phyloP scores from a whole-genome alignment of 306 rosid genomes.

The Lablab purpureus region DNA sequence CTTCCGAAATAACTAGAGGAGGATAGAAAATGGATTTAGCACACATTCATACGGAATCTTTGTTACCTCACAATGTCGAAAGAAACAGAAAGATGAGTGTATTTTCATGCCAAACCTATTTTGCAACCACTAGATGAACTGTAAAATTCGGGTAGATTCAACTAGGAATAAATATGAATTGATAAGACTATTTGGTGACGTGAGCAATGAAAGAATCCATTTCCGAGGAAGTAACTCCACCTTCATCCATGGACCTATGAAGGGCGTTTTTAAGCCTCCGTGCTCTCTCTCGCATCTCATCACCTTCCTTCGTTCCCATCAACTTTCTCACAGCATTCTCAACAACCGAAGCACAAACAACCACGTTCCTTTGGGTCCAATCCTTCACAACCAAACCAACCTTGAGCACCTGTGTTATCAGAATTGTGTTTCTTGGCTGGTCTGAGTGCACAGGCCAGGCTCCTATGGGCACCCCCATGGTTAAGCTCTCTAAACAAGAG shows the following conservation, averaged over 20 bases:
- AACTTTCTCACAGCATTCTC: background rate
- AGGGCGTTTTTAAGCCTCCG: background rate
- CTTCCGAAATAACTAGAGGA: background rate
- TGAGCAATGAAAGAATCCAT: background rate
- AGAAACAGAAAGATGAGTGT: background rate
- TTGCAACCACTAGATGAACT: background rate
- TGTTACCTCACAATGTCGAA: background rate
- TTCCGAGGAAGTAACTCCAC: background rate
- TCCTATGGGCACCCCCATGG: background rate
- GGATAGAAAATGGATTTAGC: background rate
- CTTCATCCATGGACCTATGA: background rate
- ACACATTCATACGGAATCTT: background rate
- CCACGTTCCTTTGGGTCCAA: background rate
- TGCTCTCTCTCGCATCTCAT: background rate
- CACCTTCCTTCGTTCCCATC: background rate
- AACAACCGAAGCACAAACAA: no score
- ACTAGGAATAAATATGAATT: background rate
- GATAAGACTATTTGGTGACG: background rate
- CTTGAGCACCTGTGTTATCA: background rate
- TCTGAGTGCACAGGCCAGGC: background rate
- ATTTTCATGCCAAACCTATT: background rate
- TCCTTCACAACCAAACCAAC: background rate
- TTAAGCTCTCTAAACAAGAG: background rate
- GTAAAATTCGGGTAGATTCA: background rate
- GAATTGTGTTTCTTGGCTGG: background rate